Conservation (phyloP, 352 stramenopile genomes). For the Globisporangium irregulare region DNA sequence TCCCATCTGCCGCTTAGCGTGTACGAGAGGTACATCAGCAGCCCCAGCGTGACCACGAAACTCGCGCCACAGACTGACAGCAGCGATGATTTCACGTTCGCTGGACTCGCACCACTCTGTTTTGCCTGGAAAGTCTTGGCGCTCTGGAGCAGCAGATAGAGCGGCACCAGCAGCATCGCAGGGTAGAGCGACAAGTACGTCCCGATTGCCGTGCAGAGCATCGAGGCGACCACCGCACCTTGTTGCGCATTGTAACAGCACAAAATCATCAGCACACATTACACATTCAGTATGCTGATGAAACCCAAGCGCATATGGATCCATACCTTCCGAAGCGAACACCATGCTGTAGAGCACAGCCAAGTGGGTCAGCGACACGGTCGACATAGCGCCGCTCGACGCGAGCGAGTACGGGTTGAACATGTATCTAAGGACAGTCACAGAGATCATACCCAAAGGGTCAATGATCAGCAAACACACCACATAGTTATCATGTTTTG, state of each 20-base stretch:
- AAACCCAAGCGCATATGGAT: neutral
- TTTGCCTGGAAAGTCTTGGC: constrained; percentile 16
- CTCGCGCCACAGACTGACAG: constrained; percentile 2
- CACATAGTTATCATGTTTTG: neutral
- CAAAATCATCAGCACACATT: neutral
- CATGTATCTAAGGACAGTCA: constrained; percentile 33
- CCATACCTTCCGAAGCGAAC: constrained; percentile 60
- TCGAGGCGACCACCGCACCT: constrained; percentile 41
- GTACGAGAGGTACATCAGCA: constrained; percentile 59
- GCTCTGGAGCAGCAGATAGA: constrained; percentile 42
- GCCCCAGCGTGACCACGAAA: constrained; percentile 27
- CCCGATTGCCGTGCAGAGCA: constrained; percentile 53
- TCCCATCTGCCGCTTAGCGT: constrained; percentile 48
- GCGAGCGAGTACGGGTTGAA: constrained; percentile 80
- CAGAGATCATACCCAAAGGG: neutral
- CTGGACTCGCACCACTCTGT: neutral
- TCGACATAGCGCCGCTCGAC: constrained; percentile 69
- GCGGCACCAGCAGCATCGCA: constrained; percentile 51
- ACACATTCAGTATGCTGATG: too few relatives aligned
- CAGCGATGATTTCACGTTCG: constrained; percentile 7
- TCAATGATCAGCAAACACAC: neutral
- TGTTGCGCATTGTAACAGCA: neutral
- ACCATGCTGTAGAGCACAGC: constrained; percentile 65
- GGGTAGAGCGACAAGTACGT: constrained; percentile 81
- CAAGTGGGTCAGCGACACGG: constrained; percentile 62